Conservation (phyloP, 805 yeast species). For the Brettanomyces bruxellensis region DNA sequence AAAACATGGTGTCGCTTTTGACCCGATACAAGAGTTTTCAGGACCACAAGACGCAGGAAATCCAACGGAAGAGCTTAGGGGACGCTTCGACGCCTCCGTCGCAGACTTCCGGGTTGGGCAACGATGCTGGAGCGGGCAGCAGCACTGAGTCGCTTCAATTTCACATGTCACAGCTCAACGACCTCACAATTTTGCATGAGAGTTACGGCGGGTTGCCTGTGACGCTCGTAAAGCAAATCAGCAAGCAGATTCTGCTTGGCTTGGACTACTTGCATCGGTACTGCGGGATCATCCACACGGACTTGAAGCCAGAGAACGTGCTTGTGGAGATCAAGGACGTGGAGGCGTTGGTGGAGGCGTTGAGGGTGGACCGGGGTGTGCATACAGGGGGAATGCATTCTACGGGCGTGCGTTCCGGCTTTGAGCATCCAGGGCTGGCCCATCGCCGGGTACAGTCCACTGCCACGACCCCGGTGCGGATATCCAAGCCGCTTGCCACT, state of each 20-base stretch:
- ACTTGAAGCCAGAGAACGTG: constrained; percentile 68
- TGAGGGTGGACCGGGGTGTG: neutral
- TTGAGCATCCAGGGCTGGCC: too few relatives aligned
- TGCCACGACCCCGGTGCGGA: constrained; percentile 25
- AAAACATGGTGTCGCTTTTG: constrained; percentile 43
- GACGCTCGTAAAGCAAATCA: constrained; percentile 43
- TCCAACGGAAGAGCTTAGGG: constrained; percentile 7
- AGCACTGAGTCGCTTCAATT: constrained; percentile 9
- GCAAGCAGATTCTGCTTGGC: constrained; percentile 46
- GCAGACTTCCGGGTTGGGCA: neutral
- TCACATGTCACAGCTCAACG: constrained; percentile 21
- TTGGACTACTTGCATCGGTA: constrained; percentile 49
- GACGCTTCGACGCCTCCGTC: too few relatives aligned
- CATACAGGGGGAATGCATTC: neutral
- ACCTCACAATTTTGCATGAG: constrained; percentile 28
- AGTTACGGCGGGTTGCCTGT: constrained; percentile 48
- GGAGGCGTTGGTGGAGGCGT: constrained; percentile 33
- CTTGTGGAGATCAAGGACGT: constrained; percentile 46
- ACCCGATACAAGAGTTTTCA: constrained; percentile 36
- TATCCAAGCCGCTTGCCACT: constrained; percentile 41
- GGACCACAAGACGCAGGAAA: constrained; percentile 21
- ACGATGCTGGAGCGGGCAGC: constrained; percentile 3
- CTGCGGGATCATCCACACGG: constrained; percentile 67
- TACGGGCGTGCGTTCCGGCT: too few relatives aligned
- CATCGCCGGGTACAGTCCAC: too few relatives aligned